A percentile compares a stretch with the other conserved stretches of the same genome.
These are phyloP conservation scores for Cyanidium caldarium DNA, from an alignment of 23 red algal genomes.

Conservation along the genomic window DNA sequence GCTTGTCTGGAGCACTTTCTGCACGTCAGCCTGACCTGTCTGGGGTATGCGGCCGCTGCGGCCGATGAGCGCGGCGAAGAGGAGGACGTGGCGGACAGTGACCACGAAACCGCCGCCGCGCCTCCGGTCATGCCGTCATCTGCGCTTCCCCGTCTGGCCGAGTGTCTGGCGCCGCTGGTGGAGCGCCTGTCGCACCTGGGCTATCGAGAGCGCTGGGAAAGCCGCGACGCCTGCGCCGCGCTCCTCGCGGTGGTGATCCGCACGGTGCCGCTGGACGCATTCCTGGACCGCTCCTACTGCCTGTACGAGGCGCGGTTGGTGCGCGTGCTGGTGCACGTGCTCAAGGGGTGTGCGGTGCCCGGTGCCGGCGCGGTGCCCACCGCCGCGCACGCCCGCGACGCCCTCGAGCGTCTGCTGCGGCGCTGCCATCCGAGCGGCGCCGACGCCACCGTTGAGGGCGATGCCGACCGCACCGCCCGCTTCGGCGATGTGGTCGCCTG, in stretches of 20 bases:
- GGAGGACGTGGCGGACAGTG: background rate
- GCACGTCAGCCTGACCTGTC: no score
- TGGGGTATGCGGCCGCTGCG: background rate
- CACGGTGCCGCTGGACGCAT: background rate
- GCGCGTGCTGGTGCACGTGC: constrained; percentile 18
- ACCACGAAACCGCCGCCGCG: background rate
- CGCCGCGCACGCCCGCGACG: background rate
- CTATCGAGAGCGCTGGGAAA: constrained; percentile 30
- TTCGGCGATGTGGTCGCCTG: constrained; percentile 16
- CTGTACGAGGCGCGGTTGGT: constrained; percentile 15
- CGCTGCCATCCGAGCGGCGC: background rate
- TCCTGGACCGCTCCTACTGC: constrained; percentile 1
- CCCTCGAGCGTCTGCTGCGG: background rate
- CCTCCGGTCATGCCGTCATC: no score
- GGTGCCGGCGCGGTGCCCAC: background rate
- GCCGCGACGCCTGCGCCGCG: constrained; percentile 26
- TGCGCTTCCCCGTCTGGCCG: background rate
- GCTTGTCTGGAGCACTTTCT: background rate
- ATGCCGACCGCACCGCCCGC: background rate
- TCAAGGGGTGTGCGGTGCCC: background rate
- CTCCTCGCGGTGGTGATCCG: constrained; percentile 20
- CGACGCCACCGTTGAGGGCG: background rate
- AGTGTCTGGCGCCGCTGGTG: constrained; percentile 6
- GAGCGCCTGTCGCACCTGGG: constrained; percentile 48
- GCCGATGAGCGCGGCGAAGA: background rate